A percentile compares a stretch with the other conserved stretches of the same genome.
phyloP scores from a whole-genome alignment of 176 grass and related monocot genomes.

The Guadua angustifolia region DNA sequence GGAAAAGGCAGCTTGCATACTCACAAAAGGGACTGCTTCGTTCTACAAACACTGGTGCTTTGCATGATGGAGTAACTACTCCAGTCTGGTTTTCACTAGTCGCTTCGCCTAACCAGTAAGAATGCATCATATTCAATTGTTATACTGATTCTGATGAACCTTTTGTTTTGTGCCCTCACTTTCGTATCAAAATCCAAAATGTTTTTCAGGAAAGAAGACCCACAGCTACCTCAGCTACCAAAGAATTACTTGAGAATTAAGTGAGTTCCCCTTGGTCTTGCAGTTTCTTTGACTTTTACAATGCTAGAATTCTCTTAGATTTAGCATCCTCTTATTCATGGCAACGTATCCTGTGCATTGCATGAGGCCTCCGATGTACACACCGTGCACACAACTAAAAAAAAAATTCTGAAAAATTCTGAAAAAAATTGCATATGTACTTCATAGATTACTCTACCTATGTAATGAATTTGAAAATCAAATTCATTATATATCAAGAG shows the following conservation, averaged over 20 bases:
- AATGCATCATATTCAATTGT: constrained; percentile 11
- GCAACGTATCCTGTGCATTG: too few relatives aligned
- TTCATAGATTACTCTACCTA: too few relatives aligned
- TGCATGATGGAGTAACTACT: constrained; percentile 46
- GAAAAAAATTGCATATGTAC: too few relatives aligned
- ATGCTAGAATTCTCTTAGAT: constrained; percentile 24
- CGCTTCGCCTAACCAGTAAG: constrained; percentile 76
- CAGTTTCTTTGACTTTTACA: neutral
- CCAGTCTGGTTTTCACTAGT: constrained; percentile 86
- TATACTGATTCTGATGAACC: constrained; percentile 18
- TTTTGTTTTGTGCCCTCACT: constrained; percentile 20
- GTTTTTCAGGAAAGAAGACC: constrained; percentile 70
- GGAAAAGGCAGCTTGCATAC: constrained; percentile 44
- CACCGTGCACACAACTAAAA: too few relatives aligned
- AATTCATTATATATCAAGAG: too few relatives aligned
- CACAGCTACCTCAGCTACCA: constrained; percentile 71
- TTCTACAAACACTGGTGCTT: constrained; percentile 41
- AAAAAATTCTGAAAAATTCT: too few relatives aligned
- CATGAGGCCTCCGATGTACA: too few relatives aligned
- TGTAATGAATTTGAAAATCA: too few relatives aligned
- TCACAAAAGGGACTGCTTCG: constrained; percentile 41
- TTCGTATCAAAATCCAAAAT: constrained; percentile 37
- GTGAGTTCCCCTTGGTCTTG: constrained; percentile 52
- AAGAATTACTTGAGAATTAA: constrained; percentile 76
- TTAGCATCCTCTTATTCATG: neutral